Evolutionary conservation across 2,329 filamentous ascomycete species (phyloP).

Genomic region (Fusarium sp.): DNA sequence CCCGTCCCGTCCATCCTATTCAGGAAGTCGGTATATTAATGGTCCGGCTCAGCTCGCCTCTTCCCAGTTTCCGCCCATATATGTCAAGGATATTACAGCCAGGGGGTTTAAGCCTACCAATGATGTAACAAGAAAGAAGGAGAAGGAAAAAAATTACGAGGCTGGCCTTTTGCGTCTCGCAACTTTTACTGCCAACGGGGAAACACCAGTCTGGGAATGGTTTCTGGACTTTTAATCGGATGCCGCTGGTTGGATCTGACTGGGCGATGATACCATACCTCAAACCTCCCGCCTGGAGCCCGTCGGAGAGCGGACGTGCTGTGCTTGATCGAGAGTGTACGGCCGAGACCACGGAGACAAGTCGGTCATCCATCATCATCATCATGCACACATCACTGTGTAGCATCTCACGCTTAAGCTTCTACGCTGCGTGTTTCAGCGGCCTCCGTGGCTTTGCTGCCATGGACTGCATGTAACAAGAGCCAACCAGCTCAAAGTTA

Average conservation of each 20-base stretch:
- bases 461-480: not conserved
- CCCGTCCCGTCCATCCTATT: not conserved
- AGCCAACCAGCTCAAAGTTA: not conserved
- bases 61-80: slow-evolving; percentile 1
- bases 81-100: not conserved
- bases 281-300: not conserved
- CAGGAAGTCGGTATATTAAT: not conserved
- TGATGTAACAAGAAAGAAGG: not conserved
- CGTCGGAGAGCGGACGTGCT: not conserved
- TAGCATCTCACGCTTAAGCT: slow-evolving; percentile 8
- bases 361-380: slow-evolving; percentile 5
- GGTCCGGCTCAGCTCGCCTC: slow-evolving; percentile 1
- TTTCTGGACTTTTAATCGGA: not conserved
- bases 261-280: not conserved
- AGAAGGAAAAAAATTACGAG: not conserved
- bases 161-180: not conserved
- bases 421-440: slow-evolving; percentile 1
- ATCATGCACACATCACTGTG: slow-evolving; percentile 21
- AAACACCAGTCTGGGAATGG: not conserved
- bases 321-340: slow-evolving; percentile 1
- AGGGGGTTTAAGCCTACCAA: not conserved
- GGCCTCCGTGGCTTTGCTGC: not conserved
- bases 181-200: not conserved
- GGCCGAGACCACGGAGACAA: slow-evolving; percentile 6
- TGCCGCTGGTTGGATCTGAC: slow-evolving; percentile 3